phyloP scores from a whole-genome alignment of 257 asterid genomes.

The Nicotiana benthamiana region DNA sequence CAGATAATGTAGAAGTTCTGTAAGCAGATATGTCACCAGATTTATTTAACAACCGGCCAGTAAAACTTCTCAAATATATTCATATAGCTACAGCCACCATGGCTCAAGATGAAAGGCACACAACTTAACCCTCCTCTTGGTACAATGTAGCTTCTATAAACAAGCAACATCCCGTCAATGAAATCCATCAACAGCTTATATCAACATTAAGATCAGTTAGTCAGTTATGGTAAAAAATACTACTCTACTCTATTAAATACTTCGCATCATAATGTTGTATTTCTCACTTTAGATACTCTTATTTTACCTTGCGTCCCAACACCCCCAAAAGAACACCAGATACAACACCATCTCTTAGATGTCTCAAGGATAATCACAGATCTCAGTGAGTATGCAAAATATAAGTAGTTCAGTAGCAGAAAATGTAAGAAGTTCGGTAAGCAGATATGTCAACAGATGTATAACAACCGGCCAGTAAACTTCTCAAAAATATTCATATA shows the following conservation, averaged over 20 bases:
- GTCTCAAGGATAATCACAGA: neutral
- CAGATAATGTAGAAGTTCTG: slow-evolving; percentile 49
- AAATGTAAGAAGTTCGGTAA: slow-evolving; percentile 45
- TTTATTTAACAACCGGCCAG: slow-evolving; percentile 46
- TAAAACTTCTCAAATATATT: slow-evolving; percentile 20
- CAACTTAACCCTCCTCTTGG: slow-evolving; percentile 23
- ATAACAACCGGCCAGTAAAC: slow-evolving; percentile 49
- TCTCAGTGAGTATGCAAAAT: neutral
- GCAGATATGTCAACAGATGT: slow-evolving; percentile 33
- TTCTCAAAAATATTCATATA: slow-evolving; percentile 15
- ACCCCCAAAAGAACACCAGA: too few relatives aligned
- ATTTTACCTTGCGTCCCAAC: too few relatives aligned
- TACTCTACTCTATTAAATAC: too few relatives aligned
- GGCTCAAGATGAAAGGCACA: slow-evolving; percentile 36
- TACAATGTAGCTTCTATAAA: neutral
- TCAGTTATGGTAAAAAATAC: too few relatives aligned
- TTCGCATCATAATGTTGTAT: neutral
- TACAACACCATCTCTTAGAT: too few relatives aligned
- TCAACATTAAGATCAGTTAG: neutral
- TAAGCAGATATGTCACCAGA: slow-evolving; percentile 39
- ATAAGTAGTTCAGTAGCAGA: too few relatives aligned
- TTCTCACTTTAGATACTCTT: neutral
- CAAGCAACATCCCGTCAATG: neutral
- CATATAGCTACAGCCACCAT: slow-evolving; percentile 34
- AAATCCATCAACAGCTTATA: too few relatives aligned